Evolutionary conservation across 1,139 yeast species (phyloP), one percentile per base, ranked within the genome.

Genomic region (Suzukiozyma palmioleophila): DNA sequence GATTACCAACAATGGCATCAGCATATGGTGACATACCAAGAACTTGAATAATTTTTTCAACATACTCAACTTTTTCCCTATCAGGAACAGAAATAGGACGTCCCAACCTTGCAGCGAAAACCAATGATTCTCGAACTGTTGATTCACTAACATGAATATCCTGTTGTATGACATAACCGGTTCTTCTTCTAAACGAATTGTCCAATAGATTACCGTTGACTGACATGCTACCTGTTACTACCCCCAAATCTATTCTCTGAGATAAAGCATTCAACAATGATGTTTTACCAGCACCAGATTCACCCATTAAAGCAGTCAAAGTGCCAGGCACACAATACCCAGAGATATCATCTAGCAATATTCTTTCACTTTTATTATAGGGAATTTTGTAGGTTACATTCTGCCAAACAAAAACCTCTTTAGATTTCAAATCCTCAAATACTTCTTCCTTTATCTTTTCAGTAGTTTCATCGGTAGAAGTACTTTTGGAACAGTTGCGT

Each of bases 281-380:
- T 2, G 84, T 79, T 55, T 78, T 78, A 52, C 83, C 83, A 33
- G 82, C 82, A 50, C 83, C 83, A 26, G 83, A 77, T 43, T 73
- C 80, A 48, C 84, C 84, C 81, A 79, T 77, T 32, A 79, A 63
- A 7, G 89, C 89, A 31, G 87, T 81, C 49, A 81, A 60, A 27
- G 77, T 73, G 48, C 84, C 84, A 18, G 84, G 84, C 46, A 75
- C 73, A 48, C 78, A 79, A 56, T 67, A 80, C 33, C 85, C 86
- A 44, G 75, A 78, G 37, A 80, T 73, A 52, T 75, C 68, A 43
- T 75, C 71, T 44, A 80, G 57, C 31, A 5, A 58, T 48, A 66
- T 66, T 57, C 81, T 65, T 35, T 77, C 75, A 39, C 51, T 54
- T 16, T 60, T 62, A 35, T 64, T 64, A 42, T 60, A 59, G 5